Percentiles rank a stretch among this genome's conserved stretches.
Conservation (phyloP, 495 filamentous ascomycete genomes). For the Trichoderma reesei region DNA sequence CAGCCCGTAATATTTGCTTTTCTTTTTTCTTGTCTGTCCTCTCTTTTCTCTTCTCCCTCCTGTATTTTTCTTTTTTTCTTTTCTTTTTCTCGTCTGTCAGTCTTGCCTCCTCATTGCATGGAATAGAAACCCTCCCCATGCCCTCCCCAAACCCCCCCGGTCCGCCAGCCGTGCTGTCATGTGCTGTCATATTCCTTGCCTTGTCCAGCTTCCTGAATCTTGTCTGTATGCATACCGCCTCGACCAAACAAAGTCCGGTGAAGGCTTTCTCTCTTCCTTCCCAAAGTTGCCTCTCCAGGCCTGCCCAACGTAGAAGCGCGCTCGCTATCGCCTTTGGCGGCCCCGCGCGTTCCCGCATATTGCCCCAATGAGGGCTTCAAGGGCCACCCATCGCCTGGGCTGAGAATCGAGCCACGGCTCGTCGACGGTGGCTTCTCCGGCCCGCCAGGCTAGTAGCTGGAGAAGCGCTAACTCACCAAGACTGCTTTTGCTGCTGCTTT, state of each 20-base stretch:
- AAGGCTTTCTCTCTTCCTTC: too few species aligned
- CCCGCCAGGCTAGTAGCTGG: slow-evolving; percentile 3
- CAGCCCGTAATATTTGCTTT: not conserved
- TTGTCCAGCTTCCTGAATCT: too few species aligned
- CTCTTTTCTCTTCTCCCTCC: not conserved
- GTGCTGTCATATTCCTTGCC: not conserved
- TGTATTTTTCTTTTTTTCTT: not conserved
- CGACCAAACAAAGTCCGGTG: not conserved
- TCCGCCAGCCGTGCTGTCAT: not conserved
- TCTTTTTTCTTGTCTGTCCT: not conserved
- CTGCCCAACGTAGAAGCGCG: slow-evolving; percentile 3
- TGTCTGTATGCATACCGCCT: not conserved
- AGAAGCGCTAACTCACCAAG: too few species aligned
- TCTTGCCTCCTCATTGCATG: not conserved
- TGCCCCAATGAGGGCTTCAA: slow-evolving; percentile 7
- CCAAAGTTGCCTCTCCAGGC: not conserved
- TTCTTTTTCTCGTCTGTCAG: too few species aligned
- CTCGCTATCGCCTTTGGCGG: slow-evolving; percentile 8
- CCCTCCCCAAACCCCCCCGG: not conserved
- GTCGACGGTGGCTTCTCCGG: slow-evolving; percentile 6
- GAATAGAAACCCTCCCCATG: not conserved
- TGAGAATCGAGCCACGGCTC: slow-evolving; percentile 9
- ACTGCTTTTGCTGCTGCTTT: too few species aligned
- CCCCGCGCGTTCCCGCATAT: slow-evolving; percentile 6
- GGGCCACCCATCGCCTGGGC: slow-evolving; percentile 2